A percentile compares a stretch with the other conserved stretches of the same genome.
Evolutionary conservation across 2,329 filamentous ascomycete genomes (phyloP).

Genomic region (Chaetoscypha palmicola): DNA sequence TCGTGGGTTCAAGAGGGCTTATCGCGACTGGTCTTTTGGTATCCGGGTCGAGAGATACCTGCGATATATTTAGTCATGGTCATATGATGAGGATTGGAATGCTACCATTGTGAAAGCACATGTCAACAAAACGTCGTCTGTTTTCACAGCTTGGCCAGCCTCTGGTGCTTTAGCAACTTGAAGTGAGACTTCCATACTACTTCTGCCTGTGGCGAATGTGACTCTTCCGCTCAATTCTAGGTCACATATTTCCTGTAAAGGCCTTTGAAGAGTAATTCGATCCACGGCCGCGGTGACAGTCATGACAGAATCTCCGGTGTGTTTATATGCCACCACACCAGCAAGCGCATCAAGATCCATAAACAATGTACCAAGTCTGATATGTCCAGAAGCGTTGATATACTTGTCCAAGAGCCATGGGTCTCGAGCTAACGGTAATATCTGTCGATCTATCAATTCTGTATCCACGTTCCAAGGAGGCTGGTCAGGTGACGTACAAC

Average conservation of each 20-base stretch:
- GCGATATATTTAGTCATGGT: not conserved
- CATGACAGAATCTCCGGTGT: slow-evolving; percentile 52
- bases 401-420: slow-evolving; percentile 66
- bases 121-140: slow-evolving; percentile 60
- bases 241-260: slow-evolving; percentile 62
- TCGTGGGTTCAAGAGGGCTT: slow-evolving; percentile 53
- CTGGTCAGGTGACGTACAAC: slow-evolving; percentile 41
- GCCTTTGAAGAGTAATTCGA: slow-evolving; percentile 46
- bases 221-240: slow-evolving; percentile 50
- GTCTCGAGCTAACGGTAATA: slow-evolving; percentile 57
- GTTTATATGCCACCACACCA: slow-evolving; percentile 62
- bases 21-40: slow-evolving; percentile 61
- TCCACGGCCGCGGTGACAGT: slow-evolving; percentile 36
- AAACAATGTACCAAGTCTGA: slow-evolving; percentile 44
- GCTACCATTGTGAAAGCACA: slow-evolving; percentile 67
- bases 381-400: slow-evolving; percentile 60
- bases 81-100: not conserved
- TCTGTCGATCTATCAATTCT: slow-evolving; percentile 33
- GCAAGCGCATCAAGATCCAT: slow-evolving; percentile 69
- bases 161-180: slow-evolving; percentile 59
- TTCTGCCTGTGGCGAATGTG: slow-evolving; percentile 58
- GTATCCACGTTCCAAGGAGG: not conserved
- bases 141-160: slow-evolving; percentile 42
- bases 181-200: slow-evolving; percentile 62
- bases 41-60: slow-evolving; percentile 52